Percentiles rank a stretch among this genome's conserved stretches.
Conservation (phyloP, 495 filamentous ascomycete genomes). For the Xylaria flabelliformis region DNA sequence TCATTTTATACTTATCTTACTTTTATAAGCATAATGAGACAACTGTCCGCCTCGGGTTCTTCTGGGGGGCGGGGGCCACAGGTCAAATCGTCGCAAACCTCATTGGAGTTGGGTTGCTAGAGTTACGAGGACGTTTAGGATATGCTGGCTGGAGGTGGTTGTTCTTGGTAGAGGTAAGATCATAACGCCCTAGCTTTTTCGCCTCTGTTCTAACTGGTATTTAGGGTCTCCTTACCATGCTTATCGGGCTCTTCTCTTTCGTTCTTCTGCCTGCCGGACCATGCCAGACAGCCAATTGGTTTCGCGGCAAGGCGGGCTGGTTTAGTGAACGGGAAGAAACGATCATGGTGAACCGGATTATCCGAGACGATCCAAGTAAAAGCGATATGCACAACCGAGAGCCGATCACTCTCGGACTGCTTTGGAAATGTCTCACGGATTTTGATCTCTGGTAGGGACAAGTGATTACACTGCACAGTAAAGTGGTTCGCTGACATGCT, state of each 20-base stretch:
- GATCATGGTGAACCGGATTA: conserved; percentile 74
- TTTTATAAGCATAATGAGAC: conserved; percentile 46
- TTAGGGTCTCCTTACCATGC: conserved; percentile 59
- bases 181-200: not conserved
- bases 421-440: conserved; percentile 69
- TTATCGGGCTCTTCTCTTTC: conserved; percentile 69
- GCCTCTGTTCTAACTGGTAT: conserved; percentile 1
- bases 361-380: conserved; percentile 75
- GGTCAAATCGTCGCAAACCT: conserved; percentile 72
- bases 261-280: conserved; percentile 75
- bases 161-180: conserved; percentile 57
- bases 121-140: conserved; percentile 63
- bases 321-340: conserved; percentile 56
- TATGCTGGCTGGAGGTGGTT: conserved; percentile 76
- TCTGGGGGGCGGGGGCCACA: conserved; percentile 69
- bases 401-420: conserved; percentile 62
- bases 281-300: conserved; percentile 61
- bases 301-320: conserved; percentile 14
- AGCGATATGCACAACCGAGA: conserved; percentile 67
- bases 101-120: conserved; percentile 73
- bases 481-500: not conserved
- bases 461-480: not conserved
- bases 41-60: conserved; percentile 49
- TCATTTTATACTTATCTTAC: conserved; percentile 35
- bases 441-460: conserved; percentile 69